A percentile compares a stretch with the other conserved stretches of the same genome.
Conservation (phyloP, 495 filamentous ascomycete species). For the Lichina pygmaea region DNA sequence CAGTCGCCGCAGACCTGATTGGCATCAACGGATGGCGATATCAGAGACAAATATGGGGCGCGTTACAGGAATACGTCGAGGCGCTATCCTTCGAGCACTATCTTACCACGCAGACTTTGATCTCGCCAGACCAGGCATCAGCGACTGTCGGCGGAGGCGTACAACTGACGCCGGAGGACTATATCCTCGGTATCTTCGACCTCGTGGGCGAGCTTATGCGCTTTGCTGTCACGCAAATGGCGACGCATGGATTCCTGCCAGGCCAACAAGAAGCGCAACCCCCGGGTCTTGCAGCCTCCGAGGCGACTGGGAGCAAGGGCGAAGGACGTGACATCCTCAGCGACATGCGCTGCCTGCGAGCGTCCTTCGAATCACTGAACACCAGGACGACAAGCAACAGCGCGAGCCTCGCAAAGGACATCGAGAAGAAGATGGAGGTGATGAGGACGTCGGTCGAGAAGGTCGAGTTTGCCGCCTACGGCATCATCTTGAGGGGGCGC, state of each 20-base stretch:
- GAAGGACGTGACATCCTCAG: constrained; percentile 29
- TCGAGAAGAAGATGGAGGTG: constrained; percentile 57
- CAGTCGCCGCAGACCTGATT: constrained; percentile 44
- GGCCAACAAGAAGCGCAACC: constrained; percentile 8
- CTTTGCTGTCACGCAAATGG: constrained; percentile 64
- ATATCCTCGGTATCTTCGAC: constrained; percentile 77
- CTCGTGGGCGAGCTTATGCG: constrained; percentile 87
- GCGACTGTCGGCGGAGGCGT: constrained; percentile 24
- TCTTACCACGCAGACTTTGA: constrained; percentile 44
- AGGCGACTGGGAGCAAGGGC: constrained; percentile 7
- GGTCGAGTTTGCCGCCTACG: constrained; percentile 75
- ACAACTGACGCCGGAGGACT: constrained; percentile 51
- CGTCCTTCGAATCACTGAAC: constrained; percentile 43
- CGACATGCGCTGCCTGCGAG: constrained; percentile 50
- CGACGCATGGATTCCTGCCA: constrained; percentile 30
- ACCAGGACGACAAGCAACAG: constrained; percentile 10
- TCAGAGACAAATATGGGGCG: constrained; percentile 40
- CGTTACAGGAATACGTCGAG: constrained; percentile 83
- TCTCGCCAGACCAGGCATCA: constrained; percentile 32
- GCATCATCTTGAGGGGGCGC: constrained; percentile 56
- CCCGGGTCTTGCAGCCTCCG: constrained; percentile 6
- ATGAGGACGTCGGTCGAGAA: constrained; percentile 79
- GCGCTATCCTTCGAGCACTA: constrained; percentile 71
- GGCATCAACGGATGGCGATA: constrained; percentile 67
- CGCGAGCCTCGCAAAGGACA: constrained; percentile 26